Base-by-base conservation (phyloP, 352 stramenopile species). In the Pythium biforme region DNA sequence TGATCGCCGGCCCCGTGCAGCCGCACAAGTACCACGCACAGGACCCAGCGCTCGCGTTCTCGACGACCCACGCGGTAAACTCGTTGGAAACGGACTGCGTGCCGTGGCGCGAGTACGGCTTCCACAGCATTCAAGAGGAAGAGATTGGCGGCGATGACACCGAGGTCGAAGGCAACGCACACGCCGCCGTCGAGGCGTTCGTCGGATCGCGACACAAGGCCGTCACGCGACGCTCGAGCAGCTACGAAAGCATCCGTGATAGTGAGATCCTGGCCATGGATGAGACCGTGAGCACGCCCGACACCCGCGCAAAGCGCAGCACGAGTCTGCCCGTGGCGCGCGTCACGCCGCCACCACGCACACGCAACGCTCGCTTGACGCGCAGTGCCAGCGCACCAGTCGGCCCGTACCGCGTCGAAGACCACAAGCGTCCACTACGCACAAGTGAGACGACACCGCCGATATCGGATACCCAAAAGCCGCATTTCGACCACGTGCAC, bases 21-120 rank as follows among this genome's bases (percentile, higher is more conserved):
- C 74, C 68, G 20, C 49, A 72, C 11, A 55, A 64, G 43, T 76
- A 77, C 52, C 27, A 50, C 1, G 56, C 55, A 6, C 55, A 50
- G 4, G 61, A 66, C 17, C 56, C 64, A 3, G 43, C 37, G 7
- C 58, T 65, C 7, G 60, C 60, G 25, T 62, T 49, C 55, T 62
- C 64, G 27, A 41, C 52, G 17, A 20, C 29, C 25, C 15, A 58
- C 10, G 11, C 50, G 2, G 53, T 64, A 22, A 59, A 19, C 17
- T 33, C 54, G 4, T 17, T 56, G 17, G 9, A 31, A 0, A 7
- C 45, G 22, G 41, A 45, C 8, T 26, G 27, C 11, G 51, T 63
- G 4, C 31, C 51, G 40, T 67, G 57, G 64, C 49, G 33, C 23
- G 57, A 66, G 3, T 14, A 10, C 4, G 55, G 40, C 3, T 20